These are phyloP conservation scores for Fusarium pilosicola DNA, from an alignment of 2,329 filamentous ascomycete genomes.

Conservation along the genomic window DNA sequence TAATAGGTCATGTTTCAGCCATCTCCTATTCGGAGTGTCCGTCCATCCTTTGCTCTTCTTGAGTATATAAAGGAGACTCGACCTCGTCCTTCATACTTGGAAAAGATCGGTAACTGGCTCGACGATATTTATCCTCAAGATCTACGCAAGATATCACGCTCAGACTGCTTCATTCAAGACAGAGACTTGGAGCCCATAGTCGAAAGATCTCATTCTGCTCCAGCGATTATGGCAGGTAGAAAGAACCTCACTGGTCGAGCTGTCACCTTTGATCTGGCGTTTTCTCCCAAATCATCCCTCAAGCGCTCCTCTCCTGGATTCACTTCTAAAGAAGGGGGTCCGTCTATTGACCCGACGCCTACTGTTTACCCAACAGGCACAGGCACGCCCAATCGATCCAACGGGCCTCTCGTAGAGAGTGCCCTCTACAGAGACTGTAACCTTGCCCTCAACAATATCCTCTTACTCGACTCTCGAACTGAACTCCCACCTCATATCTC, in stretches of 20 bases:
- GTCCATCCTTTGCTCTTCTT: neutral
- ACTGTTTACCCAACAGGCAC: neutral
- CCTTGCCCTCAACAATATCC: conserved; percentile 3
- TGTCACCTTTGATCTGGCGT: neutral
- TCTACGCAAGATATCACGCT: neutral
- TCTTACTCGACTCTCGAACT: neutral
- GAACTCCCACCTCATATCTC: neutral
- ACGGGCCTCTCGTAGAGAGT: conserved; percentile 1
- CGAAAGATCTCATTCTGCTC: neutral
- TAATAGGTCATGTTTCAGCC: conserved; percentile 10
- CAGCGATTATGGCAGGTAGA: neutral
- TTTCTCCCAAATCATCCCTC: neutral
- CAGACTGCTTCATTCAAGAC: neutral
- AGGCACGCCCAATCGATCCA: neutral
- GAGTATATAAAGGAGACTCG: conserved; percentile 4
- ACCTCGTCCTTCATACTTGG: neutral
- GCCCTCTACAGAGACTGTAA: neutral
- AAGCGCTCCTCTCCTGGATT: neutral
- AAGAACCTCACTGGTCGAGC: neutral
- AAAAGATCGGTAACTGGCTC: conserved; percentile 10
- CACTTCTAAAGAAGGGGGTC: neutral
- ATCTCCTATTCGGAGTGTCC: neutral
- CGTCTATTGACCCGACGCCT: neutral
- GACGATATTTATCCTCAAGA: conserved; percentile 6
- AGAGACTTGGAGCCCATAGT: neutral